phyloP scores from a whole-genome alignment of 176 grass and related monocot genomes.

The Oryza meyeriana region DNA sequence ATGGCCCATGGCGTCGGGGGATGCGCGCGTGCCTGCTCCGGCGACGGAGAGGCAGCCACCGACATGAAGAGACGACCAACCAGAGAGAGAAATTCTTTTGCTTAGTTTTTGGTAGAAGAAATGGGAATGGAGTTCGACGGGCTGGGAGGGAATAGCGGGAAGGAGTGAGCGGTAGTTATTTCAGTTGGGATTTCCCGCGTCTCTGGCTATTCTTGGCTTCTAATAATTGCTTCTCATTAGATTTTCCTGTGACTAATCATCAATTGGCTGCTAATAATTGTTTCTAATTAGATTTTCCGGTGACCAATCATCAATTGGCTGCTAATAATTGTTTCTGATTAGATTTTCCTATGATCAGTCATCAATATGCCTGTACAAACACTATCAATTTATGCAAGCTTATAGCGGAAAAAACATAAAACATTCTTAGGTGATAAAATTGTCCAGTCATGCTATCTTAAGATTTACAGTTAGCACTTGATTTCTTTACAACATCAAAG shows the following conservation, averaged over 20 bases:
- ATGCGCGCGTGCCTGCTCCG: conserved; percentile 32
- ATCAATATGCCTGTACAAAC: background rate
- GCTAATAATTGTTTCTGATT: background rate
- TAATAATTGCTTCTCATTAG: background rate
- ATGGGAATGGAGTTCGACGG: background rate
- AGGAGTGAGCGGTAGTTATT: background rate
- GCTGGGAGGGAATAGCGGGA: conserved; percentile 36
- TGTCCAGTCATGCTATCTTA: too few relatives aligned
- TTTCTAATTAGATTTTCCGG: background rate
- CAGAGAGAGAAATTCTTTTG: background rate
- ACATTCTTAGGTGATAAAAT: too few relatives aligned
- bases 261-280: background rate
- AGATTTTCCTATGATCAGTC: background rate
- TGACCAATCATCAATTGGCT: background rate
- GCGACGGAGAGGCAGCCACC: conserved; percentile 30
- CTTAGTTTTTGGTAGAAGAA: conserved; percentile 16
- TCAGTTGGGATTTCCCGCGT: background rate
- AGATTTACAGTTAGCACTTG: too few relatives aligned
- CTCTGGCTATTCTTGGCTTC: background rate
- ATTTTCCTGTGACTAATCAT: background rate
- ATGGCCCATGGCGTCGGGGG: conserved; percentile 53
- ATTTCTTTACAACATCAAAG: too few relatives aligned
- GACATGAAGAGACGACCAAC: conserved; percentile 13
- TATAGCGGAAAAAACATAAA: background rate
- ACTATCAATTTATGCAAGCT: background rate